A percentile compares a stretch with the other conserved stretches of the same genome.
Conservation (phyloP, 2,329 filamentous ascomycete genomes). For the Bimuria novae-zelandiae region DNA sequence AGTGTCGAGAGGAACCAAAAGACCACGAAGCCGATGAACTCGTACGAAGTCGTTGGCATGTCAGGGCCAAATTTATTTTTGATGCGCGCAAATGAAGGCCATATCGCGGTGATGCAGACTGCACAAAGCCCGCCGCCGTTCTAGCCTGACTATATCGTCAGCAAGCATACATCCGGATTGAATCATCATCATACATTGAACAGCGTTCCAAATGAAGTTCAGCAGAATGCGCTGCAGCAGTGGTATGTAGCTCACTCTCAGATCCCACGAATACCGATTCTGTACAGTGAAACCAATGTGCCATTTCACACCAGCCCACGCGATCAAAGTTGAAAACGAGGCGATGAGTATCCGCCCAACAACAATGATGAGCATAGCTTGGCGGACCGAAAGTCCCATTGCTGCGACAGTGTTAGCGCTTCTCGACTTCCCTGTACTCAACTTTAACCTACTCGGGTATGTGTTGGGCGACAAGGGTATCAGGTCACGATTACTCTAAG, state of each 20-base stretch:
- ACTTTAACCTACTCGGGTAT: slow-evolving; percentile 51
- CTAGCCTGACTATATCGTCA: no score
- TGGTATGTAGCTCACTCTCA: slow-evolving; percentile 56
- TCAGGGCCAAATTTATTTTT: slow-evolving; percentile 38
- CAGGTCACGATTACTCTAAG: slow-evolving; percentile 47
- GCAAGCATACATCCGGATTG: no score
- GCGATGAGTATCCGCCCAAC: slow-evolving; percentile 50
- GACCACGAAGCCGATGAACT: slow-evolving; percentile 42
- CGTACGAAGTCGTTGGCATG: slow-evolving; percentile 43
- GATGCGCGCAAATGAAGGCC: slow-evolving; percentile 44
- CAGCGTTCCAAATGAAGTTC: slow-evolving; percentile 57
- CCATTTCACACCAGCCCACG: slow-evolving; percentile 56
- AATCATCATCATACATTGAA: slow-evolving; percentile 48
- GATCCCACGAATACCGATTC: slow-evolving; percentile 56
- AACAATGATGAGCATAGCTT: slow-evolving; percentile 55
- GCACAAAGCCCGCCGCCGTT: slow-evolving; percentile 41
- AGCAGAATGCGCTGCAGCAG: slow-evolving; percentile 54
- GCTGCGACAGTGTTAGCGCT: slow-evolving; percentile 28
- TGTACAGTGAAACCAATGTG: slow-evolving; percentile 58
- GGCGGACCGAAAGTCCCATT: slow-evolving; percentile 54
- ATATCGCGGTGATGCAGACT: slow-evolving; percentile 43
- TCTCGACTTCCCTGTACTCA: slow-evolving; percentile 20
- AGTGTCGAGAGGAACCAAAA: slow-evolving; percentile 47
- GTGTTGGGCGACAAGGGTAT: slow-evolving; percentile 51
- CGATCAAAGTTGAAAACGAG: slow-evolving; percentile 52